These are phyloP conservation scores for Gynostemma pentaphyllum DNA, from an alignment of 306 rosid species.

Conservation along the genomic window DNA sequence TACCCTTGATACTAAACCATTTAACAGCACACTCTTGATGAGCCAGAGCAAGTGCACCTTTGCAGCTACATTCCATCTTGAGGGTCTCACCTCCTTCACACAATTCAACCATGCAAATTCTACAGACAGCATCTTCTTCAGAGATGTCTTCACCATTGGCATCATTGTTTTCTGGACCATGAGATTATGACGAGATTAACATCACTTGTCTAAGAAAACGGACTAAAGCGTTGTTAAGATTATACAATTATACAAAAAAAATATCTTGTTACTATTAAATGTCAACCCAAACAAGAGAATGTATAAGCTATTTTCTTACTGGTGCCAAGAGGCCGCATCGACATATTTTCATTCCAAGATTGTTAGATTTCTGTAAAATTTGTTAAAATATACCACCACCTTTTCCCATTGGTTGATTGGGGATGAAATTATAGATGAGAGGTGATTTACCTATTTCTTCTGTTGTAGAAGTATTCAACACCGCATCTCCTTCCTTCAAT, in stretches of 20 bases:
- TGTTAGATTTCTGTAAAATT: neutral
- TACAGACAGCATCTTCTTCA: conserved; percentile 90
- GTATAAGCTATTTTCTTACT: neutral
- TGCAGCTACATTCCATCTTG: conserved; percentile 97
- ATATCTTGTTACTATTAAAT: neutral
- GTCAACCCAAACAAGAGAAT: neutral
- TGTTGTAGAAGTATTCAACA: conserved; percentile 28
- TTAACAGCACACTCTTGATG: conserved; percentile 90
- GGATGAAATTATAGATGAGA: neutral
- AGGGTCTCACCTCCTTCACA: conserved; percentile 99
- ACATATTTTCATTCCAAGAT: neutral
- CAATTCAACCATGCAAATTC: conserved; percentile 79
- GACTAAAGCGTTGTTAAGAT: neutral
- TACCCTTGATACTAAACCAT: conserved; percentile 95
- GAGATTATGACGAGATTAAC: conserved; percentile 12
- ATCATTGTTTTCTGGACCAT: conserved; percentile 39
- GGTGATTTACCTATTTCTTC: conserved; percentile 44
- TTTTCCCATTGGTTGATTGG: neutral
- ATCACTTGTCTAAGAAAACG: conserved; percentile 8
- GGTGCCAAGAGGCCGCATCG: neutral
- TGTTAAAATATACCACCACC: neutral
- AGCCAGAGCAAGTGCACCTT: conserved; percentile 96
- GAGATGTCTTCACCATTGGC: conserved; percentile 76
- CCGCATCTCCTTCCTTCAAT: conserved; percentile 32
- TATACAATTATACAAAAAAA: neutral